phyloP scores from a whole-genome alignment of 2,329 filamentous ascomycete species.

The Dothideomycetidae sp. region DNA sequence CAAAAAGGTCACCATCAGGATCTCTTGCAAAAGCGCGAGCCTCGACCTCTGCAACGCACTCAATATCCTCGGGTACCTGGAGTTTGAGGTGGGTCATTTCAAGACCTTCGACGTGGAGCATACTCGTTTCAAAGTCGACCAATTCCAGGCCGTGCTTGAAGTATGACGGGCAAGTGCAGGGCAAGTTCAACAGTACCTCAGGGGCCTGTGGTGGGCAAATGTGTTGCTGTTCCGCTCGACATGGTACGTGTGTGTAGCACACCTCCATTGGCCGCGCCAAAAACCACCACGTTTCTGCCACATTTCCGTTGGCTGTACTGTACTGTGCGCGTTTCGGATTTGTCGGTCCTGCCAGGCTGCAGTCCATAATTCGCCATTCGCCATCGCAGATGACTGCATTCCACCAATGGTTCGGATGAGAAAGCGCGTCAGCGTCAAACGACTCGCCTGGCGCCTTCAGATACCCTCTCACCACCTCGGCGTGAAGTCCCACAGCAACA shows the following conservation, averaged over 20 bases:
- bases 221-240: constrained; percentile 79
- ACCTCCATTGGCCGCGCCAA: constrained; percentile 75
- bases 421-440: constrained; percentile 64
- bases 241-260: constrained; percentile 90
- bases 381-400: constrained; percentile 85
- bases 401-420: constrained; percentile 95
- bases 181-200: constrained; percentile 73
- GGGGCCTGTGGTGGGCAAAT: constrained; percentile 78
- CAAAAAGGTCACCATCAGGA: constrained; percentile 79
- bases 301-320: constrained; percentile 53
- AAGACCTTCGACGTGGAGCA: constrained; percentile 73
- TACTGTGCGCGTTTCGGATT: constrained; percentile 69
- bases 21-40: constrained; percentile 67
- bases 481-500: constrained; percentile 69
- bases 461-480: constrained; percentile 77
- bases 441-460: constrained; percentile 80
- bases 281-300: constrained; percentile 86
- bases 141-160: constrained; percentile 73
- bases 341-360: constrained; percentile 78
- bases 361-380: constrained; percentile 95
- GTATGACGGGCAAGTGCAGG: constrained; percentile 71
- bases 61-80: constrained; percentile 75
- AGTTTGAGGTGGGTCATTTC: constrained; percentile 88
- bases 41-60: constrained; percentile 85
- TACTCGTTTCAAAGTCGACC: constrained; percentile 78